Evolutionary conservation across 805 yeast species (phyloP), one percentile per base, ranked within the genome.

Genomic region (Nakazawaea ernobii): DNA sequence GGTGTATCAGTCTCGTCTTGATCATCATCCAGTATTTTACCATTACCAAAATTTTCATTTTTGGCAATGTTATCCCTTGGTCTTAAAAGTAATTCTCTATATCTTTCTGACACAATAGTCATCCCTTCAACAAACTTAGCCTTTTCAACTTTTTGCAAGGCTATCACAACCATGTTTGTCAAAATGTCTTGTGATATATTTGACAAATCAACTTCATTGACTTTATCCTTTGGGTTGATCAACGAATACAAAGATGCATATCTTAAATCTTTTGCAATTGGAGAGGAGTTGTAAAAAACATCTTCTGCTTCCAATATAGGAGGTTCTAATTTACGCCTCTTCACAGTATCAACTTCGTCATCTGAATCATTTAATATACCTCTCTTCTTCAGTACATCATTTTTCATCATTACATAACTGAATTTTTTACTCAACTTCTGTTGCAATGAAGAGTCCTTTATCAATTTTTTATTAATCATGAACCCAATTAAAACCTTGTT

Each of bases 241-340:
- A 92, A 71, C 27, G 83, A 77, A 60, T 79, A 94, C 37, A 91
- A 66, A 13, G 82, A 69, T 44, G 83, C 75, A 60, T 83, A 87
- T n/a, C 73, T 63, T 46, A 65, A 63, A 49, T 66, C 67, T 32
- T 67, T 62, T 1, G 77, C 68, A 6, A 49, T 62, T 48, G 40
- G 68, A 52, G 51, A 58, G 37, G 59, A 61, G 49, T 65, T 62
- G 37, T 55, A 63, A 46, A 60, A 66, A 27, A 47, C 38, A 10
- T 50, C 42, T 8, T 48, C 40, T 8, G 53, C 39, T 27, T 48
- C 51, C 27, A 43, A 70, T 17, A 41, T 13, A 8, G 8, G 33
- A 54, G 52, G 43, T 58, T 58, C 37, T 53, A 51, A 32, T 49
- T 49, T 48, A 52, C 56, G 35, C 53, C 48, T 49, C 58, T 58